Conservation (phyloP, 345 rosid genomes). For the Zanthoxylum bungeanum region DNA sequence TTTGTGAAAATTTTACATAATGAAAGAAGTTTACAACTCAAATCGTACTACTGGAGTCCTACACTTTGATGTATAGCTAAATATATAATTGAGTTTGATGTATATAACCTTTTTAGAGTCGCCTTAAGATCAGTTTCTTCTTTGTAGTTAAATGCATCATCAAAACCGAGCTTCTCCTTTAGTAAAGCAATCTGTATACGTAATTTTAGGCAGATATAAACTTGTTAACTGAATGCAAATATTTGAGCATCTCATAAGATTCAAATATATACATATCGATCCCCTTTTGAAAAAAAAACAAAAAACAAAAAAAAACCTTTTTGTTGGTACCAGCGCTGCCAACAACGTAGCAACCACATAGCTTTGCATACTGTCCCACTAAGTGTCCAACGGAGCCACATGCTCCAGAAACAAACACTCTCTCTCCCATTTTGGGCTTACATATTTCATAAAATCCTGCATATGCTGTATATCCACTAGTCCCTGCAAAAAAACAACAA, state of each 20-base stretch:
- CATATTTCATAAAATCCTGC: slow-evolving; percentile 39
- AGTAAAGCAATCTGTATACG: slow-evolving; percentile 41
- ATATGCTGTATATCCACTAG: slow-evolving; percentile 48
- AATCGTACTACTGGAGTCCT: too few relatives aligned
- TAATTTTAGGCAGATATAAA: not conserved
- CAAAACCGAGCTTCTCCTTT: slow-evolving; percentile 45
- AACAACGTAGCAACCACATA: slow-evolving; percentile 47
- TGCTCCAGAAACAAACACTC: slow-evolving; percentile 21
- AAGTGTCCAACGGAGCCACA: slow-evolving; percentile 31
- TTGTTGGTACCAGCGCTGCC: slow-evolving; percentile 40
- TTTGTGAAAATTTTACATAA: too few relatives aligned
- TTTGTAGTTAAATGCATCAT: slow-evolving; percentile 50
- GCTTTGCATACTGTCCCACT: slow-evolving; percentile 47
- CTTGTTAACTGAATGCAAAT: not conserved
- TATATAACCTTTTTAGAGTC: slow-evolving; percentile 35
- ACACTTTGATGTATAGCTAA: too few relatives aligned
- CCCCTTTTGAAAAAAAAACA: slow-evolving; percentile 9
- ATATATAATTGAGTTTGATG: too few relatives aligned
- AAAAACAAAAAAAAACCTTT: too few relatives aligned
- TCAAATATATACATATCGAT: too few relatives aligned
- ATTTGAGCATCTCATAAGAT: not conserved
- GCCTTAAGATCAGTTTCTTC: slow-evolving; percentile 37
- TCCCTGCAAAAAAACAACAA: slow-evolving; percentile 21
- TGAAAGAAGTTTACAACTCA: too few relatives aligned
- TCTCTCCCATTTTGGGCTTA: slow-evolving; percentile 44